Base-by-base conservation (phyloP, 192 early-diverging fungal species). In the Coemansia sp. region DNA sequence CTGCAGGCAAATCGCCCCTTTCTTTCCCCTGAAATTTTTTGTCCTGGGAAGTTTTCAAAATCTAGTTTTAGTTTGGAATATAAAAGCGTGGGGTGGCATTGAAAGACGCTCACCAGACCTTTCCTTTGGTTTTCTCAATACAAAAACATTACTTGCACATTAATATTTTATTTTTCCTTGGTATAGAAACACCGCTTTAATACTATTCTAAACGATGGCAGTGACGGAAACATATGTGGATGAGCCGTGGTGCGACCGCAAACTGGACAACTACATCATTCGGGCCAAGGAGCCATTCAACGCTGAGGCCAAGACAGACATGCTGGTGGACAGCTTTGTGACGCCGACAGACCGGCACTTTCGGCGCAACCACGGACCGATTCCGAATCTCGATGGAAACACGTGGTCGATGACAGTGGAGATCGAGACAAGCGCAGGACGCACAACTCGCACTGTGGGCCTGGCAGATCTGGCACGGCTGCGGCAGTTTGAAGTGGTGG, bases 291-390 rank as follows among this genome's bases (percentile, higher is more conserved):
- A 76, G 50, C 94, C 94, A 0, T 94, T 92, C 72, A 97, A 96
- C 60, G 94, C 94, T 21, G 94, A 96, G 60, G 87, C 90, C 5
- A 80, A 84, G 5, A 77, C 85, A 8, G 73, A 84, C 9, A 74
- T 70, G 50, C 82, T 92, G 8, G 73, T 88, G 10, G 82, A 89
- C 48, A 66, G 79, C 50, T 86, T 85, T 67, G 84, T 93, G 39
- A 96, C 94, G 11, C 91, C 92, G 5, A 89, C 86, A 47, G 76
- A 85, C 19, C 67, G 82, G 41, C 92, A 92, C 70, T 96, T 91
- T 64, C 90, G 92, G 48, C 88, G 94, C 21, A 92, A 93, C 77
- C 94, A 96, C 64, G 88, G 94, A 4, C 91, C 94, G 22, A 90
- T 96, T 37, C 94, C 94, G 10, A 76, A 87, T 37, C 79, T 94